Evolutionary conservation across 306 rosid genomes (phyloP).

Genomic region (Betula pendula): DNA sequence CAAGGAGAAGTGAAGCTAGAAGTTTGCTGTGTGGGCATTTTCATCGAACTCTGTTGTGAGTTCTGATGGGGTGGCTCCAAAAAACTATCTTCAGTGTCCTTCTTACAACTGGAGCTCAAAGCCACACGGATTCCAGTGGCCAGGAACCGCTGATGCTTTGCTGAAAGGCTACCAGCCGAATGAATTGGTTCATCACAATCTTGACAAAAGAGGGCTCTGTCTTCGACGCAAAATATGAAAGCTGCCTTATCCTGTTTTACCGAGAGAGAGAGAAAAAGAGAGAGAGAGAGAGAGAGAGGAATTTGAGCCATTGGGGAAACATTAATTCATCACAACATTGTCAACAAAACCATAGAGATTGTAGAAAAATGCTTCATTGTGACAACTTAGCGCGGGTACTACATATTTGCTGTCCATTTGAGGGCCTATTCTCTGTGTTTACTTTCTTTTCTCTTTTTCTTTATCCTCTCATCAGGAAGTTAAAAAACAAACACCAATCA

Average conservation of each 20-base stretch:
- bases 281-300: not conserved
- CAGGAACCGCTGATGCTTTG: constrained; percentile 90
- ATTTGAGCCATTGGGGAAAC: not conserved
- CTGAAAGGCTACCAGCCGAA: constrained; percentile 65
- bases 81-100: constrained; percentile 46
- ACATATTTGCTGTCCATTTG: not conserved
- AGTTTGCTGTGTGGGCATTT: constrained; percentile 53
- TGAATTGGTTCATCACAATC: constrained; percentile 95
- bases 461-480: not conserved
- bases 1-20: constrained; percentile 63
- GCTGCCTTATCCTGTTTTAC: constrained; percentile 80
- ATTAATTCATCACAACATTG: not conserved
- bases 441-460: too few species aligned
- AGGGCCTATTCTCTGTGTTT: not conserved
- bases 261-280: not conserved
- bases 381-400: not conserved
- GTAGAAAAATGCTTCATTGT: not conserved
- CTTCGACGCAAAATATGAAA: constrained; percentile 95
- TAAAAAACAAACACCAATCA: not conserved
- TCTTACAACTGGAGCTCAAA: constrained; percentile 53
- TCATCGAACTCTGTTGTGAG: constrained; percentile 45
- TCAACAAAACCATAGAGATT: not conserved
- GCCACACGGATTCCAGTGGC: constrained; percentile 96
- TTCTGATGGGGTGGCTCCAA: constrained; percentile 68
- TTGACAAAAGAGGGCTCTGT: constrained; percentile 92